A percentile compares a stretch with the other conserved stretches of the same genome.
Conservation (phyloP, 148 eudicot genomes). For the Cornus kousa region DNA sequence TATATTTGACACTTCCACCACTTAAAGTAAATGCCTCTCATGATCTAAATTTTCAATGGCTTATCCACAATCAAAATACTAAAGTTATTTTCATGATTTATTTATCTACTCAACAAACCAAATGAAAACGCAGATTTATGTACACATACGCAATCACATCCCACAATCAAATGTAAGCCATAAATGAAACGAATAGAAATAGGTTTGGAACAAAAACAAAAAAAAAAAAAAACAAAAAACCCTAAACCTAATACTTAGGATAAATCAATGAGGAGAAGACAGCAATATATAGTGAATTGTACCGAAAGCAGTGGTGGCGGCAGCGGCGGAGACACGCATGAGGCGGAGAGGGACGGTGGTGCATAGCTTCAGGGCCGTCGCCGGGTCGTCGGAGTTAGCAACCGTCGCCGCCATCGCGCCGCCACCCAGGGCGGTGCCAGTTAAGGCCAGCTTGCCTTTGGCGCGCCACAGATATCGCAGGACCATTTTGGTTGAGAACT, state of each 20-base stretch:
- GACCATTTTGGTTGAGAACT: conserved; percentile 37
- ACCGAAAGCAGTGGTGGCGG: conserved; percentile 84
- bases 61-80: too few relatives aligned
- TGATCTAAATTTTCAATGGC: too few relatives aligned
- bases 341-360: conserved; percentile 81
- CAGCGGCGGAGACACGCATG: conserved; percentile 62
- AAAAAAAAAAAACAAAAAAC: background rate
- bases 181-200: background rate
- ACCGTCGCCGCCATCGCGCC: conserved; percentile 55
- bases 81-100: background rate
- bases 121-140: too few relatives aligned
- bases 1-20: background rate
- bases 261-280: background rate
- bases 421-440: conserved; percentile 44
- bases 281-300: background rate
- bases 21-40: too few relatives aligned
- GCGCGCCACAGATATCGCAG: conserved; percentile 58
- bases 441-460: conserved; percentile 42
- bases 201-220: too few relatives aligned
- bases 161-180: background rate
- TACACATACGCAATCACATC: background rate
- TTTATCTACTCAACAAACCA: background rate
- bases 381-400: conserved; percentile 72
- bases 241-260: background rate
- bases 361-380: conserved; percentile 60